Conservation (phyloP, 768 basidiomycete genomes). For the Arthromyces matolae region DNA sequence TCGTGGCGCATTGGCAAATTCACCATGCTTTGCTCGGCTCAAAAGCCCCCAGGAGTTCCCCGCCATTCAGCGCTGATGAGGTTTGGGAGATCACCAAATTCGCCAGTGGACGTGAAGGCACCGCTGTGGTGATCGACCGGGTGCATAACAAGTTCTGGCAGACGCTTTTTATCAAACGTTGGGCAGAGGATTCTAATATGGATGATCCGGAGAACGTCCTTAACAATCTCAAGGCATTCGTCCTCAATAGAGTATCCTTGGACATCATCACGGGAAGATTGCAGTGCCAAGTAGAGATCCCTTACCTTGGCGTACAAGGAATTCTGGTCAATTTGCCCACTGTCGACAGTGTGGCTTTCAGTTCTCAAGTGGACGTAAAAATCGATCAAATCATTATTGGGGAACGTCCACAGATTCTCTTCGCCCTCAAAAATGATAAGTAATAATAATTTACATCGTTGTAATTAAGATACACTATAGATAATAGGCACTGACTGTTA, state of each 20-base stretch:
- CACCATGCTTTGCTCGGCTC: constrained; percentile 62
- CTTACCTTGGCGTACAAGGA: background rate
- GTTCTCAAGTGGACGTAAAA: background rate
- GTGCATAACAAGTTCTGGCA: constrained; percentile 33
- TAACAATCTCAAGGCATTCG: constrained; percentile 9
- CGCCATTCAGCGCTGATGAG: constrained; percentile 44
- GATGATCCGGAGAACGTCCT: background rate
- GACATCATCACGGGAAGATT: background rate
- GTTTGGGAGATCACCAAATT: constrained; percentile 41
- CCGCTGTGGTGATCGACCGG: constrained; percentile 25
- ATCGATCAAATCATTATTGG: background rate
- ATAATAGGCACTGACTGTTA: too few species aligned
- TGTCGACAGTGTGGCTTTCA: background rate
- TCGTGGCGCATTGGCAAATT: constrained; percentile 91
- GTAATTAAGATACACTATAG: too few species aligned
- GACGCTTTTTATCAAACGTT: constrained; percentile 34
- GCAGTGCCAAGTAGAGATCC: background rate
- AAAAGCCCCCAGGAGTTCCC: constrained; percentile 22
- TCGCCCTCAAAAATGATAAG: background rate
- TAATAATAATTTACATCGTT: too few species aligned
- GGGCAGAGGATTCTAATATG: constrained; percentile 22
- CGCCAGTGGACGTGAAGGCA: constrained; percentile 33
- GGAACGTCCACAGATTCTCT: background rate
- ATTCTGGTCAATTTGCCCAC: background rate
- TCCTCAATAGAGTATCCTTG: constrained; percentile 4